Conservation (phyloP, 495 filamentous ascomycete genomes). For the Sporormia fimetaria region DNA sequence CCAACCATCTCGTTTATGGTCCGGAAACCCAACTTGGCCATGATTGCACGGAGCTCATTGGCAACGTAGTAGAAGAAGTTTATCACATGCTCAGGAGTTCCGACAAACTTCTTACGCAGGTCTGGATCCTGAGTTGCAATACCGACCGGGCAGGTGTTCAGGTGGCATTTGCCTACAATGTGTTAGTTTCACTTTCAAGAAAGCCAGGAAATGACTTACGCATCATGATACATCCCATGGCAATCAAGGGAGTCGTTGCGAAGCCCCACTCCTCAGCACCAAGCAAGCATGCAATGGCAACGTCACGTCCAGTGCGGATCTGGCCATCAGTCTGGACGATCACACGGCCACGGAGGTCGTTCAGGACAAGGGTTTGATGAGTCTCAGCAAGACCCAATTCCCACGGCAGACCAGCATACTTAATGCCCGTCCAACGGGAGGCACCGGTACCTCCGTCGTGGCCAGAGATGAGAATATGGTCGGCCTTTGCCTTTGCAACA, state of each 20-base stretch:
- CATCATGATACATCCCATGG: slow-evolving; percentile 98
- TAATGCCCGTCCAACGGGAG: slow-evolving; percentile 98
- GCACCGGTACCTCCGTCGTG: slow-evolving; percentile 98
- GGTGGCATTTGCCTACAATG: slow-evolving; percentile 19
- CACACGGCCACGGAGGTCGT: slow-evolving; percentile 92
- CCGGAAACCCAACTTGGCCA: slow-evolving; percentile 91
- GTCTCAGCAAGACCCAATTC: slow-evolving; percentile 97
- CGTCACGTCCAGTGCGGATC: slow-evolving; percentile 83
- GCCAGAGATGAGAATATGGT: slow-evolving; percentile 95
- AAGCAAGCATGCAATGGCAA: slow-evolving; percentile 91
- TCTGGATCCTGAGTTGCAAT: slow-evolving; percentile 96
- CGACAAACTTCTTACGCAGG: slow-evolving; percentile 87
- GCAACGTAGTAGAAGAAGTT: slow-evolving; percentile 99
- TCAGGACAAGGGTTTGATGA: slow-evolving; percentile 96
- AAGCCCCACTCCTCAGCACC: slow-evolving; percentile 98
- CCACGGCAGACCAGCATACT: slow-evolving; percentile 97
- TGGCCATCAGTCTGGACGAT: slow-evolving; percentile 98
- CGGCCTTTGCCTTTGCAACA: slow-evolving; percentile 96
- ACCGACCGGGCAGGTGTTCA: slow-evolving; percentile 91
- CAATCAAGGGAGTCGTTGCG: slow-evolving; percentile 92
- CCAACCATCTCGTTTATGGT: slow-evolving; percentile 99
- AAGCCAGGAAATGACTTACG: too few relatives aligned
- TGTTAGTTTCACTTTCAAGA: too few relatives aligned
- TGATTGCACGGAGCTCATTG: slow-evolving; percentile 96
- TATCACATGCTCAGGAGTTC: slow-evolving; percentile 94